Conservation (phyloP, 176 grass and related monocot species). For the Cenchrus purpureus region DNA sequence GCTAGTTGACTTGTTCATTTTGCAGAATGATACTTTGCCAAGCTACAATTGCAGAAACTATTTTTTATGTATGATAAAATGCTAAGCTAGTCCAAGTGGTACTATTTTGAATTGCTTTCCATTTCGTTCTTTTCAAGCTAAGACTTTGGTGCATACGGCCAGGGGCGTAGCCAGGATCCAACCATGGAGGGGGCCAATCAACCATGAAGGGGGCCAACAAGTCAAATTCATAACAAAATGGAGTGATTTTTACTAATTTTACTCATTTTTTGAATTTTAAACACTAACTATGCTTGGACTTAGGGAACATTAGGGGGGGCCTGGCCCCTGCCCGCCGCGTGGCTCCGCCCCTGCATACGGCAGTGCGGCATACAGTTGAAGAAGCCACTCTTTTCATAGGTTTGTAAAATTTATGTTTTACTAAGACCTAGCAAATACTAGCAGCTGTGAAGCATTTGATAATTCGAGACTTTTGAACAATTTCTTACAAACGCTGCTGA, state of each 20-base stretch:
- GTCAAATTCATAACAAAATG: no score
- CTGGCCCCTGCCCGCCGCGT: no score
- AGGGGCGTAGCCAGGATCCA: no score
- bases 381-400: neutral
- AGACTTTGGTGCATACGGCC: neutral
- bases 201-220: no score
- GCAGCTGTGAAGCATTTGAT: neutral
- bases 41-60: constrained; percentile 17
- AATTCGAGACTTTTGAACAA: neutral
- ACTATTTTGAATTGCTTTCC: neutral
- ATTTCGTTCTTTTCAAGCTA: neutral
- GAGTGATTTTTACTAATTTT: no score
- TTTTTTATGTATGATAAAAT: neutral
- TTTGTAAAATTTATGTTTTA: neutral
- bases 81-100: neutral
- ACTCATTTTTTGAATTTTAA: no score
- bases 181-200: no score
- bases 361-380: neutral
- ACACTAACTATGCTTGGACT: no score
- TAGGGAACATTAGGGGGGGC: no score
- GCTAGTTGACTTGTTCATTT: neutral
- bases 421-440: neutral
- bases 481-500: constrained; percentile 71
- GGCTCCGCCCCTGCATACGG: neutral
- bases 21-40: neutral